These are phyloP conservation scores for Apostasia ramifera DNA, from an alignment of 106 monocot genomes.

Conservation along the genomic window DNA sequence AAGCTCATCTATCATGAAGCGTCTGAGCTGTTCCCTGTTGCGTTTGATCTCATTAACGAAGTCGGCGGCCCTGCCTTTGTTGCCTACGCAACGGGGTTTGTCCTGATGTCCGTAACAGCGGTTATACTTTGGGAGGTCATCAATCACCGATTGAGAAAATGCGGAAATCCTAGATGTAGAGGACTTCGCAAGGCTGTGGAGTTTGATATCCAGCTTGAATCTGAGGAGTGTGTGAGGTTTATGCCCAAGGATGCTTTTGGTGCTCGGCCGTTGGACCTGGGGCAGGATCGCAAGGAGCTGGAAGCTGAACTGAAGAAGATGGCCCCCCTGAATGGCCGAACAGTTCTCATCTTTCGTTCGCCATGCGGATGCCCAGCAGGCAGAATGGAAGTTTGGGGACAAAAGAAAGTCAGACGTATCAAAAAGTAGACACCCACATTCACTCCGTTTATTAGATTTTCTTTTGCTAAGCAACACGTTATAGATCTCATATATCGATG, in stretches of 20 bases:
- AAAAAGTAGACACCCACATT: slow-evolving; percentile 48
- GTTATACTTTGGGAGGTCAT: slow-evolving; percentile 48
- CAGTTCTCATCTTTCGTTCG: slow-evolving; percentile 73
- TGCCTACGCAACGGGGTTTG: slow-evolving; percentile 38
- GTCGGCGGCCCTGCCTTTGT: slow-evolving; percentile 36
- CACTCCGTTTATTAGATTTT: too few relatives aligned
- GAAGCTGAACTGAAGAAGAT: slow-evolving; percentile 95
- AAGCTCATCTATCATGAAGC: slow-evolving; percentile 34
- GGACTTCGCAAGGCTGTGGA: slow-evolving; percentile 71
- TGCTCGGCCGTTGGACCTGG: slow-evolving; percentile 35
- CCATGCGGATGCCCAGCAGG: slow-evolving; percentile 79
- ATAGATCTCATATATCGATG: too few relatives aligned
- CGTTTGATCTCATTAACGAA: slow-evolving; percentile 28
- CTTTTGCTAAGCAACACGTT: too few relatives aligned
- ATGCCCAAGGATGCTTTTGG: slow-evolving; percentile 28
- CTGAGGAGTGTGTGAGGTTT: slow-evolving; percentile 72
- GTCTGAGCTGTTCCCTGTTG: slow-evolving; percentile 20
- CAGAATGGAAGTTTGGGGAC: slow-evolving; percentile 95
- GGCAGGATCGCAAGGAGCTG: slow-evolving; percentile 68
- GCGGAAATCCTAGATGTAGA: slow-evolving; percentile 75
- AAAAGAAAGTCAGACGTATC: slow-evolving; percentile 53
- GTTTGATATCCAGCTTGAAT: slow-evolving; percentile 90
- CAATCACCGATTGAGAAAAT: slow-evolving; percentile 54
- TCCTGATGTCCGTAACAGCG: slow-evolving; percentile 17
- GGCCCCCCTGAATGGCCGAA: slow-evolving; percentile 85